Conservation (phyloP, 331 rosid genomes). For the Prunus yedoensis region DNA sequence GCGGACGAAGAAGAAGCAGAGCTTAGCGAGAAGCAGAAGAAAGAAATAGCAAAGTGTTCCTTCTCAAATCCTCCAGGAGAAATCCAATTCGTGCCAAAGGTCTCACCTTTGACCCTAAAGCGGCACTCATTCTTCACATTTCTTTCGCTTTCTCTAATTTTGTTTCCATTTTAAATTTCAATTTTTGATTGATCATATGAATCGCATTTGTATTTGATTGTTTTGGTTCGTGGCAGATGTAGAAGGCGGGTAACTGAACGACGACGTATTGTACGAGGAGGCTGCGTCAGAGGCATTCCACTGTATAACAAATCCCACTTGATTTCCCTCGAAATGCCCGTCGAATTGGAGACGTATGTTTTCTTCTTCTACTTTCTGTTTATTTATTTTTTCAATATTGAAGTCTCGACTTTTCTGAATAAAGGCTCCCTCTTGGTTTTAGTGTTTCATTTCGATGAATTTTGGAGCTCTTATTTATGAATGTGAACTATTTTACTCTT, state of each 20-base stretch:
- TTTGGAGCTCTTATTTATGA: neutral
- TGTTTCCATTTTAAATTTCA: neutral
- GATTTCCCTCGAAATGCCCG: slow-evolving; percentile 70
- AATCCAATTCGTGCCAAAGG: slow-evolving; percentile 98
- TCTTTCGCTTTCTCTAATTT: neutral
- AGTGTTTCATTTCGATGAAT: slow-evolving; percentile 31
- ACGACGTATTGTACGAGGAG: slow-evolving; percentile 63
- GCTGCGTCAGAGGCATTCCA: slow-evolving; percentile 86
- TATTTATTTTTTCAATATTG: no score
- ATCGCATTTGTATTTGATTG: slow-evolving; percentile 3
- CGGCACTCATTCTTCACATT: neutral
- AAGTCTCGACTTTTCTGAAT: no score
- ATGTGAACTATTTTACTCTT: neutral
- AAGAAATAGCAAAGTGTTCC: slow-evolving; percentile 94
- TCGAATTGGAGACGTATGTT: slow-evolving; percentile 71
- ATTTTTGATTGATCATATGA: neutral
- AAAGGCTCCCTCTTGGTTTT: slow-evolving; percentile 1
- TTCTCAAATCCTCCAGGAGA: slow-evolving; percentile 95
- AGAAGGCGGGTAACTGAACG: slow-evolving; percentile 67
- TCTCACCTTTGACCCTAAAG: slow-evolving; percentile 8
- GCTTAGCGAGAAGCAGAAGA: slow-evolving; percentile 80
- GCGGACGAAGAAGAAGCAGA: slow-evolving; percentile 87
- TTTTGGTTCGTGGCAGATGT: slow-evolving; percentile 56
- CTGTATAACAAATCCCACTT: slow-evolving; percentile 75
- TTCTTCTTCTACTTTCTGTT: neutral